Evolutionary conservation across 2,329 filamentous ascomycete genomes (phyloP).

Genomic region (Neoscytalidium dimidiatum): DNA sequence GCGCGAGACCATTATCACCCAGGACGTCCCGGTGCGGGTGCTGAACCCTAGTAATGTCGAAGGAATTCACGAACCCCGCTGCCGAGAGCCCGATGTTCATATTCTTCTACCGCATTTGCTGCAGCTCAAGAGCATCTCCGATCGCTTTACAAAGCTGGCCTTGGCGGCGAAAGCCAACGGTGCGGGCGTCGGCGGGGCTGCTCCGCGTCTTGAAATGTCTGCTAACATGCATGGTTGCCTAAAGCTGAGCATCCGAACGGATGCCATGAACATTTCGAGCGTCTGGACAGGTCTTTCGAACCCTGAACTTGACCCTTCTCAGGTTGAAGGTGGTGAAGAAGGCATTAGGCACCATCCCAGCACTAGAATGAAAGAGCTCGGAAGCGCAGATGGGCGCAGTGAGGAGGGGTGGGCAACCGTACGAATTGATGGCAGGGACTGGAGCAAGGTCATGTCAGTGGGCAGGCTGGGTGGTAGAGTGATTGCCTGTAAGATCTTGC

Average conservation of each 20-base stretch:
- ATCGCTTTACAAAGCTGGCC: constrained; percentile 87
- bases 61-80: constrained; percentile 88
- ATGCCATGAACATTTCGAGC: constrained; percentile 81
- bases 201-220: constrained; percentile 75
- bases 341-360: constrained; percentile 77
- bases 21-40: constrained; percentile 94
- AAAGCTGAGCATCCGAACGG: constrained; percentile 76
- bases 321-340: constrained; percentile 66
- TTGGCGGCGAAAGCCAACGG: constrained; percentile 40
- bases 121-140: constrained; percentile 90
- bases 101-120: constrained; percentile 85
- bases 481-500: constrained; percentile 72
- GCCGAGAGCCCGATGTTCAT: constrained; percentile 89
- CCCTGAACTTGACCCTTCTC: constrained; percentile 78
- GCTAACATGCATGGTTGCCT: constrained; percentile 95
- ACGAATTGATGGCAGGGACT: constrained; percentile 88
- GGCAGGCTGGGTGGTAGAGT: constrained; percentile 86
- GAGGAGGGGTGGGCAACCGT: constrained; percentile 87
- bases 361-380: constrained; percentile 68
- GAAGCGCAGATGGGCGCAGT: constrained; percentile 61
- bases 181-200: constrained; percentile 28
- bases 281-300: constrained; percentile 86
- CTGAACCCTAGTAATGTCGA: constrained; percentile 82
- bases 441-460: constrained; percentile 91
- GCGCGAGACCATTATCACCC: constrained; percentile 88